A percentile compares a stretch with the other conserved stretches of the same genome.
These are phyloP conservation scores for Scedosporium boydii DNA, from an alignment of 2,329 filamentous ascomycete genomes.

Conservation along the genomic window DNA sequence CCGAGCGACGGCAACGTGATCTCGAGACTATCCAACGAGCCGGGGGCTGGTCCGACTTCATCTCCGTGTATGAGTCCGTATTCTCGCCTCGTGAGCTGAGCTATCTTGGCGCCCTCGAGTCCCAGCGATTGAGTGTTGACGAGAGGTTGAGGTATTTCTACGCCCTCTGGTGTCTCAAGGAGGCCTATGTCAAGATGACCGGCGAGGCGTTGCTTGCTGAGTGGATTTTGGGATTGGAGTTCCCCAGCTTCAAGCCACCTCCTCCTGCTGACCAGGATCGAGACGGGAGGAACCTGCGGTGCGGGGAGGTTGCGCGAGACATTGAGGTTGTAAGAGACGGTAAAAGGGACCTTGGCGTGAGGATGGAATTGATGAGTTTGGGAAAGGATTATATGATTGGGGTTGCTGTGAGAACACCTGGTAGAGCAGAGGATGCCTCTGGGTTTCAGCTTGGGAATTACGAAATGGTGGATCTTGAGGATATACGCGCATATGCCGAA, in stretches of 20 bases:
- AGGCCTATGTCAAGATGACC: slow-evolving; percentile 76
- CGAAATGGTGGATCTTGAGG: slow-evolving; percentile 31
- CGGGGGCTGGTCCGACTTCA: slow-evolving; percentile 56
- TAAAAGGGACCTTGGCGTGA: slow-evolving; percentile 19
- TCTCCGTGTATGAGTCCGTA: slow-evolving; percentile 64
- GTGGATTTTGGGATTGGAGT: slow-evolving; percentile 64
- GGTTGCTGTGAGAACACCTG: slow-evolving; percentile 36
- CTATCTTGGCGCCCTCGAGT: slow-evolving; percentile 43
- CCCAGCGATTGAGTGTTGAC: not conserved
- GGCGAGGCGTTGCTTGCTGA: slow-evolving; percentile 66
- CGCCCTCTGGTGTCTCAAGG: slow-evolving; percentile 68
- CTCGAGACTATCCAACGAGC: slow-evolving; percentile 39
- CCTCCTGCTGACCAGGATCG: slow-evolving; percentile 13
- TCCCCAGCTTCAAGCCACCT: slow-evolving; percentile 53
- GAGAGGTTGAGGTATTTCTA: slow-evolving; percentile 61
- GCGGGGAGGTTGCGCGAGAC: slow-evolving; percentile 7
- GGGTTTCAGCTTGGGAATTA: slow-evolving; percentile 30
- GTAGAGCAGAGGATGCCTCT: slow-evolving; percentile 23
- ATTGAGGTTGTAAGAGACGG: slow-evolving; percentile 23
- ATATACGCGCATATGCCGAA: slow-evolving; percentile 36
- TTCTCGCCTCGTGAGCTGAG: slow-evolving; percentile 53
- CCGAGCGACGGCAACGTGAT: slow-evolving; percentile 58
- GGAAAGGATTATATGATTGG: slow-evolving; percentile 45
- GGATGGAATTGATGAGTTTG: slow-evolving; percentile 26
- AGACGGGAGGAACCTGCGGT: slow-evolving; percentile 11